These are phyloP conservation scores for Thozetella sp. DNA, from an alignment of 495 filamentous ascomycete species.

Conservation along the genomic window DNA sequence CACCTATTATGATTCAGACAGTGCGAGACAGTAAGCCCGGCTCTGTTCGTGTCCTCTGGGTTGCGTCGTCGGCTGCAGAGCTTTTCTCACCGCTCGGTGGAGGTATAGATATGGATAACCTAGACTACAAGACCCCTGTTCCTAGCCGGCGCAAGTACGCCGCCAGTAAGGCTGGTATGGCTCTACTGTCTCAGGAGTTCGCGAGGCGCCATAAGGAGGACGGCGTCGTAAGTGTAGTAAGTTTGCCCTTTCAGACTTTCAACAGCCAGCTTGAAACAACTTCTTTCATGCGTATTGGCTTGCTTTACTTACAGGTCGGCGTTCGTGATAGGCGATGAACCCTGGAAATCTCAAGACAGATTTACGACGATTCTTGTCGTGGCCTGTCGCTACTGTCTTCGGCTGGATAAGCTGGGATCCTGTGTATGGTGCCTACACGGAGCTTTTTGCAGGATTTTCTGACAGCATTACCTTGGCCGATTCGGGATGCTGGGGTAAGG, in stretches of 20 bases:
- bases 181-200: slow-evolving; percentile 24
- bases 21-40: too few species aligned
- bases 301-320: not conserved
- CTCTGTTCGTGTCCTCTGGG: too few species aligned
- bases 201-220: slow-evolving; percentile 18
- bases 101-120: slow-evolving; percentile 27
- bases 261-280: too few species aligned
- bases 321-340: not conserved
- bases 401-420: not conserved
- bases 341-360: not conserved
- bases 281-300: not conserved
- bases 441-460: slow-evolving; percentile 28
- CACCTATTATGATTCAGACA: too few species aligned
- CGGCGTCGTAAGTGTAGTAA: slow-evolving; percentile 23
- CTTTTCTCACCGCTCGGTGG: too few species aligned
- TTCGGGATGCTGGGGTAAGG: not conserved
- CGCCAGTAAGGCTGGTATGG: slow-evolving; percentile 36
- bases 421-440: slow-evolving; percentile 30
- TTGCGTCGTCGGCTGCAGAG: too few species aligned
- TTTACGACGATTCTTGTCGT: not conserved
- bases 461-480: slow-evolving; percentile 14
- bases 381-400: not conserved
- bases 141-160: slow-evolving; percentile 16
- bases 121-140: slow-evolving; percentile 22
- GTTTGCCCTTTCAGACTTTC: too few species aligned